Conservation (phyloP, 345 rosid species). For the Aquilaria yunnanensis region DNA sequence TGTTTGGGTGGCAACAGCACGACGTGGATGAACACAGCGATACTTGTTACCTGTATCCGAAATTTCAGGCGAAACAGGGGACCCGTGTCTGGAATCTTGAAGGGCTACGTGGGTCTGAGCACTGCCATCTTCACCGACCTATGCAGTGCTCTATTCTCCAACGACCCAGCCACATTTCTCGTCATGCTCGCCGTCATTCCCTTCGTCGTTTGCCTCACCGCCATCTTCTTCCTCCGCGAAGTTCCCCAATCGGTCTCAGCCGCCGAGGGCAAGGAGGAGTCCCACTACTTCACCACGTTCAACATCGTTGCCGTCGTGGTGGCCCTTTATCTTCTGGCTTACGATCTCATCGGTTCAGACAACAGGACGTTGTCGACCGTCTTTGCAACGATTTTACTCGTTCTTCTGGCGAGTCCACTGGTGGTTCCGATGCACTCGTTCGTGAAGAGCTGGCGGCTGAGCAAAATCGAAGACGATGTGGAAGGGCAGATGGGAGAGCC, state of each 20-base stretch:
- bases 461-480: slow-evolving; percentile 19
- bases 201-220: slow-evolving; percentile 67
- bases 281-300: slow-evolving; percentile 49
- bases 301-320: slow-evolving; percentile 64
- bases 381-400: slow-evolving; percentile 43
- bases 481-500: slow-evolving; percentile 45
- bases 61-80: slow-evolving; percentile 89
- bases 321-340: slow-evolving; percentile 64
- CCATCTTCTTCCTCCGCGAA: slow-evolving; percentile 81
- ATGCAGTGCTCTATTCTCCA: slow-evolving; percentile 70
- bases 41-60: slow-evolving; percentile 80
- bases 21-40: slow-evolving; percentile 99
- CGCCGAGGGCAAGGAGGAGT: slow-evolving; percentile 52
- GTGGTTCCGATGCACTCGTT: slow-evolving; percentile 47
- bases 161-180: slow-evolving; percentile 54
- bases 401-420: slow-evolving; percentile 59
- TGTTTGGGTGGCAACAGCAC: slow-evolving; percentile 97
- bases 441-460: slow-evolving; percentile 25
- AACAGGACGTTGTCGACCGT: slow-evolving; percentile 26
- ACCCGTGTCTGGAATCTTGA: slow-evolving; percentile 85
- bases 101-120: slow-evolving; percentile 84
- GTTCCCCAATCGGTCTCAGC: slow-evolving; percentile 43
- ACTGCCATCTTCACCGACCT: slow-evolving; percentile 94
- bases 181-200: slow-evolving; percentile 68
- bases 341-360: slow-evolving; percentile 47